A percentile compares a stretch with the other conserved stretches of the same genome.
phyloP scores from a whole-genome alignment of 2,329 filamentous ascomycete species.

The Chaetomium sp. region DNA sequence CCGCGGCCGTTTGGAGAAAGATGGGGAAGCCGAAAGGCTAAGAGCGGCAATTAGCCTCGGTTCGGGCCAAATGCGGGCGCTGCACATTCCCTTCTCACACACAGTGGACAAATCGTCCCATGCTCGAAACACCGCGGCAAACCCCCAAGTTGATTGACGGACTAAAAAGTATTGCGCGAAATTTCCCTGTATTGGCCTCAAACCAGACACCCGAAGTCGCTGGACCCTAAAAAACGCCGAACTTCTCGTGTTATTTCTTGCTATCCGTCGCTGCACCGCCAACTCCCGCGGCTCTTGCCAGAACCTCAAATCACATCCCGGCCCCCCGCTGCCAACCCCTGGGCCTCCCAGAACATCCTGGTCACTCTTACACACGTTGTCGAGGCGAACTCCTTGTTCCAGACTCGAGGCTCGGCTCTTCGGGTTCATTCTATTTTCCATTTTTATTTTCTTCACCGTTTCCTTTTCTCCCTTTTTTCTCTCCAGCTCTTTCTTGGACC shows the following conservation, averaged over 20 bases:
- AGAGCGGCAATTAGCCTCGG: slow-evolving; percentile 24
- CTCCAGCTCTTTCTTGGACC: slow-evolving; percentile 1
- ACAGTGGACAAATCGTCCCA: neutral
- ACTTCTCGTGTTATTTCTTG: too few relatives aligned
- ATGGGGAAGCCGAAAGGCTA: slow-evolving; percentile 7
- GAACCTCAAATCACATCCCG: too few relatives aligned
- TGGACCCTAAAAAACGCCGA: too few relatives aligned
- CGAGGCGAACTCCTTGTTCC: neutral
- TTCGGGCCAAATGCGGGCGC: slow-evolving; percentile 16
- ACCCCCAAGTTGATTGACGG: neutral
- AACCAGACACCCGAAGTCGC: too few relatives aligned
- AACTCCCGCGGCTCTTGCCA: too few relatives aligned
- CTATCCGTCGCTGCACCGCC: too few relatives aligned
- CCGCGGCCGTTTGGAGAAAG: slow-evolving; percentile 3
- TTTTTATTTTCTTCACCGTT: neutral
- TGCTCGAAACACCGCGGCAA: neutral
- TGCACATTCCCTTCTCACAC: neutral
- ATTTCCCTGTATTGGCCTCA: too few relatives aligned
- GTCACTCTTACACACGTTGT: neutral
- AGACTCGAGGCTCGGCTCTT: neutral
- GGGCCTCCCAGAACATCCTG: neutral
- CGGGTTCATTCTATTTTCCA: neutral
- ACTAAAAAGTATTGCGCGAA: too few relatives aligned
- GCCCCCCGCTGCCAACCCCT: too few relatives aligned
- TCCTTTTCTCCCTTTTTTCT: slow-evolving; percentile 1